Base-by-base conservation (phyloP, 148 eudicot species). In the Euryodendron excelsum region DNA sequence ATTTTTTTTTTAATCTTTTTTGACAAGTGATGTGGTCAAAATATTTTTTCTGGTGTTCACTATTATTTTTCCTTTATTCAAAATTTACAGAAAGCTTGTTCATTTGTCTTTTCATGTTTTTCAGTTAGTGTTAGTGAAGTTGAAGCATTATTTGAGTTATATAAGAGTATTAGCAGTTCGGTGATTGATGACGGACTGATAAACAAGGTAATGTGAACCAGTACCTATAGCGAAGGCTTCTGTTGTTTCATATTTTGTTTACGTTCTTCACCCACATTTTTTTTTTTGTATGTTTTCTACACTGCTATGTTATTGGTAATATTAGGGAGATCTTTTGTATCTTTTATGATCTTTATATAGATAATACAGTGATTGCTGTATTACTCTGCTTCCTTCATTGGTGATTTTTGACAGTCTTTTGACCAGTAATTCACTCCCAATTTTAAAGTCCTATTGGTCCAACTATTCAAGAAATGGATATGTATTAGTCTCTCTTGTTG, bases 51-150 rank as follows among this genome's bases (percentile, higher is more conserved):
- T 27, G 4, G 33, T 3, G 9, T 47, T 21, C 37, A 27, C 27
- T 18, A n/a, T 71, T 37, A 33, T 31, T 5, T 5, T 31, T 15
- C 5, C 1, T 65, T 65, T 17, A 2, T 11, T 0, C 10, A 30
- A 62, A 62, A 62, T 30, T 25, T 33, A 5, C 18, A 5, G 18
- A 45, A 44, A 75, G 23, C 62, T 66, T 36, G 36, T 34, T 13
- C 58, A 53, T 66, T 73, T 64, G 15, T 63, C 17, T 0, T 68
- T 73, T 61, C 23, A 20, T 23, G 56, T 85, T 66, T 66, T 61
- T 65, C 88, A 94, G 97, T 94, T 80, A 94, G 93, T 74, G 98
- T 94, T 1, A 94, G 98, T 86, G 98, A 94, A 86, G 98, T 94
- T 70, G 98, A 94, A 88, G 98, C 98, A 64, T 72, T 94, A 21